Evolutionary conservation across 139 green algal genomes (phyloP).

Genomic region (Asterochloris sp.): DNA sequence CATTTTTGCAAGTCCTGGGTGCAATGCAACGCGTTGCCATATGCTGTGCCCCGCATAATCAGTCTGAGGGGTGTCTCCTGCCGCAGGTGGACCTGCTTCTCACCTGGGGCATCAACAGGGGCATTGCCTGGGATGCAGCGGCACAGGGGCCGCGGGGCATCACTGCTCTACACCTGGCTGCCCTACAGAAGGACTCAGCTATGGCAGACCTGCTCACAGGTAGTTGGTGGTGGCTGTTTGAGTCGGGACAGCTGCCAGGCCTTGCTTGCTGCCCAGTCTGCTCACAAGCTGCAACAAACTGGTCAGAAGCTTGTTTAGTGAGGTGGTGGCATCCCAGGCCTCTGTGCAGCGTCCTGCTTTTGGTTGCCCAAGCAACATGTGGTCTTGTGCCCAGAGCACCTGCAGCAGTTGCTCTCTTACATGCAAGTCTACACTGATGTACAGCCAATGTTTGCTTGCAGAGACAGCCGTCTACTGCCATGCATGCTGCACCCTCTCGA

Average conservation of each 20-base stretch:
- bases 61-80: neutral
- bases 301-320: neutral
- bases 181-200: slow-evolving; percentile 33
- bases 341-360: neutral
- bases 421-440: too few species aligned
- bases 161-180: slow-evolving; percentile 45
- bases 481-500: too few species aligned
- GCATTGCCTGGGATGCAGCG: slow-evolving; percentile 19
- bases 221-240: neutral
- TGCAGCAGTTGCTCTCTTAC: too few species aligned
- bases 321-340: neutral
- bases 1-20: neutral
- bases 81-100: slow-evolving; percentile 26
- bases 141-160: slow-evolving; percentile 29
- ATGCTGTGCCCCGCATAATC: neutral
- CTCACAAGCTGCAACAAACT: neutral
- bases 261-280: neutral
- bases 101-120: slow-evolving; percentile 19
- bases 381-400: neutral
- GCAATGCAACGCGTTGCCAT: neutral
- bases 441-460: too few species aligned
- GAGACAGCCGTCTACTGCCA: too few species aligned
- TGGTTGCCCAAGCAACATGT: neutral
- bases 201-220: slow-evolving; percentile 35
- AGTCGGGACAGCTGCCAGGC: neutral